Evolutionary conservation across 495 filamentous ascomycete genomes (phyloP).

Genomic region (Xylaria cubensis): DNA sequence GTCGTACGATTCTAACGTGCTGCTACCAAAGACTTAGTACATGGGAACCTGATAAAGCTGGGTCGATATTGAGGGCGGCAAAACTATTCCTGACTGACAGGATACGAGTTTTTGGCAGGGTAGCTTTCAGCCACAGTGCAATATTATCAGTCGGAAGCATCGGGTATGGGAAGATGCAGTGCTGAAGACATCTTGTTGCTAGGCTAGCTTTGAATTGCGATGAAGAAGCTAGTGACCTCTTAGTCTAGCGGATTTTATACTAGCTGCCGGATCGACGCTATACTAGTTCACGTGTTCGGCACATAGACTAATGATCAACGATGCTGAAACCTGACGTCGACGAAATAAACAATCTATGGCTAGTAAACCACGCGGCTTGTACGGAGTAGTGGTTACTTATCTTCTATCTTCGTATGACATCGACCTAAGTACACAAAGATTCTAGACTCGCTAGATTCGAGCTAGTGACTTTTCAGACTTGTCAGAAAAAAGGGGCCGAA

Average conservation of each 20-base stretch:
- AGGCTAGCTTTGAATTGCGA: not conserved
- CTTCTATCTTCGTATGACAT: constrained; percentile 11
- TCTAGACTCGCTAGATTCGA: constrained; percentile 1
- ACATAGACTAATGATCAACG: not conserved
- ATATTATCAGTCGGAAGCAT: constrained; percentile 5
- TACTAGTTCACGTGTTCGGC: not conserved
- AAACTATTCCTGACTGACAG: not conserved
- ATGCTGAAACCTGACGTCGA: not conserved
- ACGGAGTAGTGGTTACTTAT: not conserved
- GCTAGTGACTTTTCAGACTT: constrained; percentile 5
- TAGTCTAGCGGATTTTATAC: not conserved
- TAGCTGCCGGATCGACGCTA: not conserved
- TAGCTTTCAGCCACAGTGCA: constrained; percentile 3
- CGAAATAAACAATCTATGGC: not conserved
- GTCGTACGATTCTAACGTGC: not conserved
- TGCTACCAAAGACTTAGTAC: not conserved
- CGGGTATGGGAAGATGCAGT: not conserved
- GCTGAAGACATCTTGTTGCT: not conserved
- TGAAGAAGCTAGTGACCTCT: not conserved
- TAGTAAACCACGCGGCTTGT: not conserved
- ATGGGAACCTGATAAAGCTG: not conserved
- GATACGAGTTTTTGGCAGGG: constrained; percentile 17
- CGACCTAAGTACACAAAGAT: not conserved
- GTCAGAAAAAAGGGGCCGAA: not conserved
- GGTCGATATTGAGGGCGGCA: not conserved